Evolutionary conservation across 139 green algal species (phyloP), one percentile per base, ranked within the genome.

Genomic region (Raphidocelis subcapitata): DNA sequence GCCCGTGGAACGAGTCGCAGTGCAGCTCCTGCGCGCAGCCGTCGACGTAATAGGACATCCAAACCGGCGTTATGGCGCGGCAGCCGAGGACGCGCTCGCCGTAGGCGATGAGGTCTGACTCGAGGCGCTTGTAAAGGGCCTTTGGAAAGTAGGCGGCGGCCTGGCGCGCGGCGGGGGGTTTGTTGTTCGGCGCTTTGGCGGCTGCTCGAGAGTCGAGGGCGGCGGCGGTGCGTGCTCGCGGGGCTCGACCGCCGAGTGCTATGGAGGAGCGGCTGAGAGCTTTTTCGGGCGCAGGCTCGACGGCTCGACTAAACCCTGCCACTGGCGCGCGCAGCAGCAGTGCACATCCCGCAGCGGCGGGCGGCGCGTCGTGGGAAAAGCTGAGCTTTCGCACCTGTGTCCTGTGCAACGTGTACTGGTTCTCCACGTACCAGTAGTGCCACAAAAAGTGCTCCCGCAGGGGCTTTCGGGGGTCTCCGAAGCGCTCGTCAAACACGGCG

Each of bases 31-130:
- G 82, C 16, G 72, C 44, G 62, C 67, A 73, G 5, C 65, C 76
- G 64, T 92, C 78, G 14, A 92, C 76, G 69, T 96, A 96, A 74
- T 86, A 93, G 52, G 69, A 85, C 77, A 97, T 85, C 91, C 91
- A 97, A 16, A 94, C 69, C n/a, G 91, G 90, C 24, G 84, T 92
- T 57, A 97, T 92, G 62, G 79, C 80, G 3, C 85, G 75, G 84
- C 90, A 95, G 0, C 89, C 91, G 54, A 96, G 82, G 62, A 84
- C 52, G 14, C 70, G 47, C 63, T 92, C 81, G 0, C 88, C 91
- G 62, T 88, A 93, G 36, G 79, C 72, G 20, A 92, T 52, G 65
- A 96, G 83, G 29, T 77, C 83, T 26, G 90, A 85, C 57, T 92
- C 88, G 31, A 96, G 74, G 26, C 47, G 29, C 14, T 77, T 71